Evolutionary conservation across 2,329 filamentous ascomycete species (phyloP).

Genomic region (Epichloe bromicola): DNA sequence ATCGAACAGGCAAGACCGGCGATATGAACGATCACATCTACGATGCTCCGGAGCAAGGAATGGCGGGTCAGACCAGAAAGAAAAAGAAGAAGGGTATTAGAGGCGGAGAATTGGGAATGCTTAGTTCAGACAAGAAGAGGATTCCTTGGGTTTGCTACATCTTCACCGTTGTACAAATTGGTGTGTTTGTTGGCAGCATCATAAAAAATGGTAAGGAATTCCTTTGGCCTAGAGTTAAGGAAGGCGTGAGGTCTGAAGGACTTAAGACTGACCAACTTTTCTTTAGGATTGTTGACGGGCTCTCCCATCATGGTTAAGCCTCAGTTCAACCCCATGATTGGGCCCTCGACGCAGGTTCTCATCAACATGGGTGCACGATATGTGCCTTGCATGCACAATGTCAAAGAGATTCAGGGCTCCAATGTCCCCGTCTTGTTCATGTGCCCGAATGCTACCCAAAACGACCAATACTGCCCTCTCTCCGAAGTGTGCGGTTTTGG

Average conservation of each 20-base stretch:
- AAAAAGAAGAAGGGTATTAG: constrained; percentile 33
- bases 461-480: constrained; percentile 52
- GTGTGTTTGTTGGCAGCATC: constrained; percentile 81
- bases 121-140: constrained; percentile 39
- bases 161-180: constrained; percentile 63
- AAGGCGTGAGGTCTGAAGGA: constrained; percentile 2
- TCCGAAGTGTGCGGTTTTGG: constrained; percentile 74
- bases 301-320: constrained; percentile 69
- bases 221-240: neutral
- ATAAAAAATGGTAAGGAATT: constrained; percentile 64
- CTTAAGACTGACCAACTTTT: neutral
- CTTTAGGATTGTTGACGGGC: constrained; percentile 58
- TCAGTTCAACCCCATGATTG: constrained; percentile 92
- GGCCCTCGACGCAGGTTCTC: constrained; percentile 75
- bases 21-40: constrained; percentile 47
- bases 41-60: constrained; percentile 32
- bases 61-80: constrained; percentile 13
- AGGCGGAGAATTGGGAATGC: constrained; percentile 48
- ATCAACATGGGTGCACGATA: constrained; percentile 97
- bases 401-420: constrained; percentile 47
- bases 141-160: constrained; percentile 74
- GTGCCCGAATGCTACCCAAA: constrained; percentile 67
- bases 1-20: constrained; percentile 30
- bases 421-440: constrained; percentile 46
- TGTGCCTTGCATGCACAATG: constrained; percentile 87